Conservation (phyloP, 805 yeast species). For the Yarrowia phangngaensis region DNA sequence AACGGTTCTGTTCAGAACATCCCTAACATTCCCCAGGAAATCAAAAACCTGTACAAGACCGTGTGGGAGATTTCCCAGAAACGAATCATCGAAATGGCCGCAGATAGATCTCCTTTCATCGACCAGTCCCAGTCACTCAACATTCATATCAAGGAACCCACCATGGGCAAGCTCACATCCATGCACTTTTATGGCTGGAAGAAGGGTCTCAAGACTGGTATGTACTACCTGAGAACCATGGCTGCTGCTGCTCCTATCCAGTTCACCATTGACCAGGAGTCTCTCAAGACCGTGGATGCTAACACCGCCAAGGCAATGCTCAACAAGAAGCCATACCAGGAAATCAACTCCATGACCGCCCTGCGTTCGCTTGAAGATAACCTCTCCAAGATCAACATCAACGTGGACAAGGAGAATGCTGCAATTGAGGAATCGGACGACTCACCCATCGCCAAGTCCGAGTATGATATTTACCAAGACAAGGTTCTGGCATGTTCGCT, state of each 20-base stretch:
- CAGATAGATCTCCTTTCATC: slow-evolving; percentile 66
- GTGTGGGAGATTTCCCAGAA: slow-evolving; percentile 96
- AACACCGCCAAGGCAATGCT: slow-evolving; percentile 27
- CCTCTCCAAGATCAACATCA: slow-evolving; percentile 11
- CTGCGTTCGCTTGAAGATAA: slow-evolving; percentile 12
- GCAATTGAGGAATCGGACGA: slow-evolving; percentile 44
- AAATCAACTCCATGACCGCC: slow-evolving; percentile 22
- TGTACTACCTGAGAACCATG: slow-evolving; percentile 95
- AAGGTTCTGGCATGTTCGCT: slow-evolving; percentile 96
- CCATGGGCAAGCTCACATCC: slow-evolving; percentile 93
- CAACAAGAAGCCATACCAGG: slow-evolving; percentile 26
- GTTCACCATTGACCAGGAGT: slow-evolving; percentile 65
- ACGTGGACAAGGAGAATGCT: slow-evolving; percentile 28
- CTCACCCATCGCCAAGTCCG: slow-evolving; percentile 43
- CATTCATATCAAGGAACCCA: slow-evolving; percentile 81
- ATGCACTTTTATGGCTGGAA: slow-evolving; percentile 99
- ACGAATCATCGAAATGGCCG: slow-evolving; percentile 79
- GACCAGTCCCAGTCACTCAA: slow-evolving; percentile 92
- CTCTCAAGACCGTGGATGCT: slow-evolving; percentile 36
- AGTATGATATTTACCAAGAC: slow-evolving; percentile 77
- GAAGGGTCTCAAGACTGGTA: slow-evolving; percentile 96
- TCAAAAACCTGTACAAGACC: slow-evolving; percentile 80
- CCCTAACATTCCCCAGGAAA: slow-evolving; percentile 64
- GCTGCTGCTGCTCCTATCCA: slow-evolving; percentile 97
- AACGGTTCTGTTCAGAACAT: slow-evolving; percentile 85